Evolutionary conservation across 208 protist genomes (phyloP), one percentile per base, ranked within the genome.

Genomic region (Leishmania major): DNA sequence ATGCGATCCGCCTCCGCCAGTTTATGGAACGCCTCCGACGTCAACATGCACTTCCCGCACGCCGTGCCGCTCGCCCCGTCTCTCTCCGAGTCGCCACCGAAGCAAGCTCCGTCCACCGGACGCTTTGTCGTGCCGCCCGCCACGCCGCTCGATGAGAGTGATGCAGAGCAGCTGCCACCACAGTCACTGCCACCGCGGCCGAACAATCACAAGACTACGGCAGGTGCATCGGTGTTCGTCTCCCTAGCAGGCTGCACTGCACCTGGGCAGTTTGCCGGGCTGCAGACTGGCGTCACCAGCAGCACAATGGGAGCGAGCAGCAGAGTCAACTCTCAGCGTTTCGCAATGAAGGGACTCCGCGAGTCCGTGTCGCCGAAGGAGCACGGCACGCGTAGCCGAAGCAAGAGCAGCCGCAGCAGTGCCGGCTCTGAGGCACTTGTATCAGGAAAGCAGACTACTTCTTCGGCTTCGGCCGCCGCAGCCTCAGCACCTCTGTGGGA

Each of bases 101-200:
- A 17, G 28, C 72, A 81, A 5, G 43, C 76, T 7, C 60, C 62
- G 5, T 51, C 45, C 28, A 5, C 28, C 17, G 25, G 4, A 35
- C 82, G 82, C 77, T 81, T 85, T 69, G 77, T 49, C 13, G 43
- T 75, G 22, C 82, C 71, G 64, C 60, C 77, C 17, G 43, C 51
- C 13, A 59, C 69, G 1, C 47, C 55, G 22, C 35, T 72, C 47
- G 53, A 75, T 3, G 43, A 40, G 25, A 49, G 64, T n/a, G 75
- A 79, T 28, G 55, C 59, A 25, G 19, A 59, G 6, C 75, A 66
- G 37, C 75, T 64, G 25, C 40, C 59, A 31, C 40, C 43, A 19
- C 74, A 8, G 45, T 7, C 37, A 5, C 69, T 19, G 47, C 71
- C 10, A 43, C n/a, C 13, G 71, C 70, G 17, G 47, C 4, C 67